Evolutionary conservation across 257 asterid genomes (phyloP).

Genomic region (Solanum lycopersicoides): DNA sequence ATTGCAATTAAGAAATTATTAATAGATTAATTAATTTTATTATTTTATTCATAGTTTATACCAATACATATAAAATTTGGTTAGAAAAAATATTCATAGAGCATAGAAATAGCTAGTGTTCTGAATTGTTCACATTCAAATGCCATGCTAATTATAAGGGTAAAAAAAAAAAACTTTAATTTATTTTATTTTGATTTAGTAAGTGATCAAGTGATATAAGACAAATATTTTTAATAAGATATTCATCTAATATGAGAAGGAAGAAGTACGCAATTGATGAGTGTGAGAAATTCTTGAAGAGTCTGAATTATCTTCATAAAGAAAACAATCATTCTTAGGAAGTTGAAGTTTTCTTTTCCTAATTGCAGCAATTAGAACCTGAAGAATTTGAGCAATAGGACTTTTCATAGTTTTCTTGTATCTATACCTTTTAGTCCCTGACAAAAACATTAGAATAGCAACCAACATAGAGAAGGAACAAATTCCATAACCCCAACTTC

Average conservation of each 20-base stretch:
- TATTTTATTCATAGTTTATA: not conserved
- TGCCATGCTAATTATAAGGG: not conserved
- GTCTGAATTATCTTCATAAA: constrained; percentile 17
- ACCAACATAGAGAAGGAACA: constrained; percentile 26
- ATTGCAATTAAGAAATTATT: no score
- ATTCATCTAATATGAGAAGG: no score
- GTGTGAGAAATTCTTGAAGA: constrained; percentile 13
- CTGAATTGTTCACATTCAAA: not conserved
- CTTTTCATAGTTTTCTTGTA: constrained; percentile 25
- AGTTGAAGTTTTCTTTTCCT: constrained; percentile 20
- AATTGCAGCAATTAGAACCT: constrained; percentile 21
- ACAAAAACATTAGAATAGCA: constrained; percentile 20
- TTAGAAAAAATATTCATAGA: not conserved
- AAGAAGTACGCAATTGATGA: constrained; percentile 10
- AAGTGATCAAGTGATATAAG: no score
- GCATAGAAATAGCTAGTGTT: not conserved
- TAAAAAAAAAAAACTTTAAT: no score
- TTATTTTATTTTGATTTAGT: no score
- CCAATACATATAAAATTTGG: not conserved
- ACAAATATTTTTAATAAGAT: no score
- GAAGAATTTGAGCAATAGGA: constrained; percentile 22
- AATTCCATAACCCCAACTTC: constrained; percentile 37
- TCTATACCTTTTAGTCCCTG: constrained; percentile 23
- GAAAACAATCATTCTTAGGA: constrained; percentile 5
- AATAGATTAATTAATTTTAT: no score